Conservation (phyloP, 192 early-diverging fungal species). For the Mortierella hygrophila region DNA sequence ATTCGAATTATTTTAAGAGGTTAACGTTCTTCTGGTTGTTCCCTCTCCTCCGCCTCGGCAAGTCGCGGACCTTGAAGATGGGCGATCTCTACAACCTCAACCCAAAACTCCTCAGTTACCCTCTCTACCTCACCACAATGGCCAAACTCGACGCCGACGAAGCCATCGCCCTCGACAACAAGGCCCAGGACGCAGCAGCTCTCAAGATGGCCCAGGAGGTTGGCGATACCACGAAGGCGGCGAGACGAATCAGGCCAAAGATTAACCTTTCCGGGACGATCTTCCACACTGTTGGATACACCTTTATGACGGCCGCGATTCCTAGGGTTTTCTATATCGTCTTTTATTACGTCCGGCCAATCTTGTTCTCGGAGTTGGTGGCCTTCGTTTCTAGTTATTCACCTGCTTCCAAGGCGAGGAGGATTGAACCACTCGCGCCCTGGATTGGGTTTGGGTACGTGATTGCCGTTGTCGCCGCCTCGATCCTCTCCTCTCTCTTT, state of each 20-base stretch:
- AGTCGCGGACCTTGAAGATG: constrained; percentile 25
- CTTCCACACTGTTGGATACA: constrained; percentile 19
- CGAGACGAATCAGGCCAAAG: not conserved
- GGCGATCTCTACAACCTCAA: constrained; percentile 44
- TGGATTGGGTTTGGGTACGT: constrained; percentile 30
- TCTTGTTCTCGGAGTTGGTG: constrained; percentile 27
- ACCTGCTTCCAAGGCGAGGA: not conserved
- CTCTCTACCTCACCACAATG: constrained; percentile 27
- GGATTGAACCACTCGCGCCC: not conserved
- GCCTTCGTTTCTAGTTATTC: constrained; percentile 23
- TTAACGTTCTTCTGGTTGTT: constrained; percentile 56
- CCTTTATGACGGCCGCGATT: constrained; percentile 25
- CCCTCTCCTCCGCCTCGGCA: constrained; percentile 47
- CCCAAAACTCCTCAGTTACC: constrained; percentile 37
- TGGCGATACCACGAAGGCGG: not conserved
- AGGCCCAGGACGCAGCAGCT: not conserved
- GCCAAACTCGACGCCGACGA: constrained; percentile 37
- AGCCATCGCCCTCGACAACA: constrained; percentile 12
- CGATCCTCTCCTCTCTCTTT: constrained; percentile 16
- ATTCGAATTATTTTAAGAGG: constrained; percentile 36
- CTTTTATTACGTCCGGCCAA: constrained; percentile 10
- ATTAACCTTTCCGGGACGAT: constrained; percentile 5
- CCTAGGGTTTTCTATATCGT: constrained; percentile 15
- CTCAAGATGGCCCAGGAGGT: not conserved
- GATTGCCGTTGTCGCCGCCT: constrained; percentile 26